Conservation (phyloP, 2,329 filamentous ascomycete species). For the Verticillium klebahnii region DNA sequence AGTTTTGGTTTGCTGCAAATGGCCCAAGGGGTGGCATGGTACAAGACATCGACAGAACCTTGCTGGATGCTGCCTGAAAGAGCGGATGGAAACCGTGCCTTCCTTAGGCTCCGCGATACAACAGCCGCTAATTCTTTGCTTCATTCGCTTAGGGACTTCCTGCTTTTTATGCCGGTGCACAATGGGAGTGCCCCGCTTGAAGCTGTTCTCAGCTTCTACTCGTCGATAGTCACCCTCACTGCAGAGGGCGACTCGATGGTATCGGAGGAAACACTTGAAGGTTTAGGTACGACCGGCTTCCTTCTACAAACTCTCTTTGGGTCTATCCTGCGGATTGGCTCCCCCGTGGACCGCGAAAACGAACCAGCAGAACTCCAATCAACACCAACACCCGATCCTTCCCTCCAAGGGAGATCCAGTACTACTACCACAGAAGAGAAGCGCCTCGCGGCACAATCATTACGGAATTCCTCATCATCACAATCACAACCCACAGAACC, state of each 20-base stretch:
- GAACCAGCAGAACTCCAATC: constrained; percentile 15
- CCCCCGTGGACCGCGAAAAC: constrained; percentile 30
- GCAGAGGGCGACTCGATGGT: constrained; percentile 91
- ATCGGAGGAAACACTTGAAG: constrained; percentile 84
- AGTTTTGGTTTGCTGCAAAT: constrained; percentile 6
- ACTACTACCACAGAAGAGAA: constrained; percentile 1
- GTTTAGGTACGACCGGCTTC: constrained; percentile 81
- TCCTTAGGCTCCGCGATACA: background rate
- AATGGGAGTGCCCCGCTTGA: constrained; percentile 67
- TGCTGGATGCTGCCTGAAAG: background rate
- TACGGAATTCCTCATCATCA: background rate
- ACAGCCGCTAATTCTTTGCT: background rate
- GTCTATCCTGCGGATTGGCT: constrained; percentile 66
- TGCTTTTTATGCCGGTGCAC: constrained; percentile 74
- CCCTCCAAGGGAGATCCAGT: constrained; percentile 2
- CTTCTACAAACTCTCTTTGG: constrained; percentile 72
- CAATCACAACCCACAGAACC: background rate
- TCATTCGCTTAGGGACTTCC: constrained; percentile 68
- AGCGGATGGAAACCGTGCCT: background rate
- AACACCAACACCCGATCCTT: background rate
- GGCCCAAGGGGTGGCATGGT: background rate
- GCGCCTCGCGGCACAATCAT: constrained; percentile 1
- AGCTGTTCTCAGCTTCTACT: constrained; percentile 86
- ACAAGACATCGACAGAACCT: too few species aligned
- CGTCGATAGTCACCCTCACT: constrained; percentile 82